These are phyloP conservation scores for Waltergamsia citrina DNA, from an alignment of 2,329 filamentous ascomycete genomes.

Conservation along the genomic window DNA sequence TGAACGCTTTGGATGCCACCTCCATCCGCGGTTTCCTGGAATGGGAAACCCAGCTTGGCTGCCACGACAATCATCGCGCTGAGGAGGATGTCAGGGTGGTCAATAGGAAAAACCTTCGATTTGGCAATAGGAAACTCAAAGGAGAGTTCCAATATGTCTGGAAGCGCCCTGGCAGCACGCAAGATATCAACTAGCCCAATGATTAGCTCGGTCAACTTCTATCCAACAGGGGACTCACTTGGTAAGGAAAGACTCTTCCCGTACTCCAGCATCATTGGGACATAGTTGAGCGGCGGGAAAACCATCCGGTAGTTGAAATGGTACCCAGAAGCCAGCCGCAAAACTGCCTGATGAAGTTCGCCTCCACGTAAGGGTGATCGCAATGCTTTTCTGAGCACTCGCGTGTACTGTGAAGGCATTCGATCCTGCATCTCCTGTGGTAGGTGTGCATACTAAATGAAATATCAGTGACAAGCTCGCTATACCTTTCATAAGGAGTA, in stretches of 20 bases:
- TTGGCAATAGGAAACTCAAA: constrained; percentile 39
- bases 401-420: constrained; percentile 52
- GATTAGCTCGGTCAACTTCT: constrained; percentile 16
- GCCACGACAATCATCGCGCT: constrained; percentile 63
- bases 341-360: constrained; percentile 54
- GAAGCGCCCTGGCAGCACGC: constrained; percentile 32
- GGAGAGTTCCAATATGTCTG: constrained; percentile 37
- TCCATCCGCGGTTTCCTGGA: too few species aligned
- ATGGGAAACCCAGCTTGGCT: constrained; percentile 71
- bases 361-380: constrained; percentile 34
- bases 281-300: constrained; percentile 65
- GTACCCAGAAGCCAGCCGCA: constrained; percentile 55
- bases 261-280: constrained; percentile 59
- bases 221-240: constrained; percentile 2
- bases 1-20: too few species aligned
- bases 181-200: constrained; percentile 42
- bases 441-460: constrained; percentile 39
- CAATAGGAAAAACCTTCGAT: constrained; percentile 34
- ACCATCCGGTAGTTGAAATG: constrained; percentile 57
- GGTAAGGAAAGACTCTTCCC: constrained; percentile 59
- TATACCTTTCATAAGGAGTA: not conserved
- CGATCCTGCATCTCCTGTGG: constrained; percentile 57
- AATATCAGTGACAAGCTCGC: not conserved
- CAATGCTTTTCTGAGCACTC: constrained; percentile 42
- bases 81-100: constrained; percentile 68